Evolutionary conservation across 148 eudicot species (phyloP).

Genomic region (Simmondsia chinensis): DNA sequence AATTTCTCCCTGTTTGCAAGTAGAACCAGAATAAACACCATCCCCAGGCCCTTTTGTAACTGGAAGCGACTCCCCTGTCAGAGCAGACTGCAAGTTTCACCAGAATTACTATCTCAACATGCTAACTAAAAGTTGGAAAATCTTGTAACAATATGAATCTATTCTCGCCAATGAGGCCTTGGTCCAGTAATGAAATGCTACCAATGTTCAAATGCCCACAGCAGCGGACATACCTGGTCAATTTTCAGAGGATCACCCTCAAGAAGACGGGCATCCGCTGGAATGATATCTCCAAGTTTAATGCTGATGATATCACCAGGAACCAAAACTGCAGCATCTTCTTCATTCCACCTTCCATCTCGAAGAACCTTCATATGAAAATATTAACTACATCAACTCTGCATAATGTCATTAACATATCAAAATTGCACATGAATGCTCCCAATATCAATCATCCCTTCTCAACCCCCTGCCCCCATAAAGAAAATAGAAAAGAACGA

Average conservation of each 20-base stretch:
- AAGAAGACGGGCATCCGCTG: conserved; percentile 96
- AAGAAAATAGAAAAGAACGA: no score
- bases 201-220: not conserved
- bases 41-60: conserved; percentile 98
- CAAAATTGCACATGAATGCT: no score
- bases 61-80: conserved; percentile 97
- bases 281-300: conserved; percentile 91
- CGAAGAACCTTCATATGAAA: conserved; percentile 53
- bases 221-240: conserved; percentile 56
- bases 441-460: no score
- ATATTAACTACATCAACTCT: not conserved
- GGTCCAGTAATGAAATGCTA: no score
- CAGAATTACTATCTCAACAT: conserved; percentile 6
- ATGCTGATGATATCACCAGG: conserved; percentile 92
- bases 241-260: conserved; percentile 98
- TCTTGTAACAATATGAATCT: not conserved
- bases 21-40: conserved; percentile 96
- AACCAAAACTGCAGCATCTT: conserved; percentile 81
- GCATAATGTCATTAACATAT: no score
- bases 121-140: not conserved
- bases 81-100: conserved; percentile 61
- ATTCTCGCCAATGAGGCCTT: no score
- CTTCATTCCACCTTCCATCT: conserved; percentile 89
- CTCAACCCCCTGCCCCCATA: no score
- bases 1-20: conserved; percentile 96